These are phyloP conservation scores for Cyanodermella asteris DNA, from an alignment of 2,329 filamentous ascomycete genomes.

Conservation along the genomic window DNA sequence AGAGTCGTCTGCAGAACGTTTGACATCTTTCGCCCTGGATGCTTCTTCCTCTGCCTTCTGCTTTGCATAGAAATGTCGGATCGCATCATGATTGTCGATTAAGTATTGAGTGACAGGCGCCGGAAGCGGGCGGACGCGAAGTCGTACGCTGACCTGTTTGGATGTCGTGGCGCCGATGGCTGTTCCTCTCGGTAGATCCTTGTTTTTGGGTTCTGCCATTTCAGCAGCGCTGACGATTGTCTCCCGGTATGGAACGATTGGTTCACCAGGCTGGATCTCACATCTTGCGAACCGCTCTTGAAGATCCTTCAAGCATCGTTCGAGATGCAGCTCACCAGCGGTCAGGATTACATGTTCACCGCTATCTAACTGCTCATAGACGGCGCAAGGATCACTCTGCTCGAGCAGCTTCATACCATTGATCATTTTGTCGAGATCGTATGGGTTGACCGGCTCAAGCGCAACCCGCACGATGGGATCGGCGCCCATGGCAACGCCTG, in stretches of 20 bases:
- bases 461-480: slow-evolving; percentile 91
- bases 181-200: slow-evolving; percentile 65
- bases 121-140: slow-evolving; percentile 63
- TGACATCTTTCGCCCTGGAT: slow-evolving; percentile 15
- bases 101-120: slow-evolving; percentile 64
- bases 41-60: slow-evolving; percentile 30
- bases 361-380: slow-evolving; percentile 80
- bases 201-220: slow-evolving; percentile 74
- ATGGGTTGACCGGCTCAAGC: slow-evolving; percentile 77
- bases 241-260: slow-evolving; percentile 90
- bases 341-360: slow-evolving; percentile 91
- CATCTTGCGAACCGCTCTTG: slow-evolving; percentile 82
- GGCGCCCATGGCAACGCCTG: slow-evolving; percentile 57
- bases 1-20: slow-evolving; percentile 17
- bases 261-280: slow-evolving; percentile 80
- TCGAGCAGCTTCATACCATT: slow-evolving; percentile 66
- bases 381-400: slow-evolving; percentile 84
- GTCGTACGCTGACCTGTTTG: slow-evolving; percentile 58
- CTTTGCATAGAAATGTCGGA: slow-evolving; percentile 61
- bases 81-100: slow-evolving; percentile 52
- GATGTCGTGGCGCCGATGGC: slow-evolving; percentile 58
- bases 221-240: slow-evolving; percentile 72
- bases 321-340: slow-evolving; percentile 81
- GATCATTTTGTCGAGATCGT: slow-evolving; percentile 88
- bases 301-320: slow-evolving; percentile 81